A percentile compares a stretch with the other conserved stretches of the same genome.
These are phyloP conservation scores for Sphaerostilbella broomeana DNA, from an alignment of 2,329 filamentous ascomycete species.

Conservation along the genomic window DNA sequence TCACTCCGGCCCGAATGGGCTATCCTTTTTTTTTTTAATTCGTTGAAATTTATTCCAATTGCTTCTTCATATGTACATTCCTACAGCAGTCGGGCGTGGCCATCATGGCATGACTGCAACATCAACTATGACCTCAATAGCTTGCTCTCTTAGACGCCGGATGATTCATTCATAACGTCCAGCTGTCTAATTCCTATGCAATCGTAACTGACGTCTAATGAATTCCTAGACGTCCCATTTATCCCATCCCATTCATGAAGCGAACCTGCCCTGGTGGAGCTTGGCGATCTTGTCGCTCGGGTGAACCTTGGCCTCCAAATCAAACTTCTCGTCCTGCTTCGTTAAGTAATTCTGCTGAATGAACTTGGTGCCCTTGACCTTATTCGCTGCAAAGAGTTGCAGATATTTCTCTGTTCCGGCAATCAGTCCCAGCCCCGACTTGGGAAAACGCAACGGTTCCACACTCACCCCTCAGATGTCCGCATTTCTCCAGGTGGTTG, in stretches of 20 bases:
- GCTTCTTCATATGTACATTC: slow-evolving; percentile 29
- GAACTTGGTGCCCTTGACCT: slow-evolving; percentile 73
- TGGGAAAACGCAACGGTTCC: background rate
- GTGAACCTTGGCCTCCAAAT: slow-evolving; percentile 33
- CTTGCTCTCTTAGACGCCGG: slow-evolving; percentile 1
- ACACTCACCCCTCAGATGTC: slow-evolving; percentile 67
- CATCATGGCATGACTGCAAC: slow-evolving; percentile 13
- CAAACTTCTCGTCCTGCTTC: slow-evolving; percentile 40
- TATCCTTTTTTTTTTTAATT: no score
- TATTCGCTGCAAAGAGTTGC: slow-evolving; percentile 66
- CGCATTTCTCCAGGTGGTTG: slow-evolving; percentile 85
- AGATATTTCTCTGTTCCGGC: slow-evolving; percentile 63
- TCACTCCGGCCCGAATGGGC: no score
- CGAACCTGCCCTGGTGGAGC: slow-evolving; percentile 30
- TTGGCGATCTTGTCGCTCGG: slow-evolving; percentile 34
- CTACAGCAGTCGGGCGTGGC: slow-evolving; percentile 23
- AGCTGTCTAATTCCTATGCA: background rate
- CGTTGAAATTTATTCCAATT: slow-evolving; percentile 23
- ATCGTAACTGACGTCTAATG: background rate
- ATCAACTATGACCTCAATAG: slow-evolving; percentile 3
- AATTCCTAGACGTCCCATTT: background rate
- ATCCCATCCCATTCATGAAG: slow-evolving; percentile 19
- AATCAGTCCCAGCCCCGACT: slow-evolving; percentile 7
- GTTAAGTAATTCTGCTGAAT: slow-evolving; percentile 70
- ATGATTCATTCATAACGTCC: background rate